Percentiles rank a stretch among this genome's conserved stretches.
Evolutionary conservation across 805 yeast genomes (phyloP).

Genomic region (Saccharomycopsis sp.): DNA sequence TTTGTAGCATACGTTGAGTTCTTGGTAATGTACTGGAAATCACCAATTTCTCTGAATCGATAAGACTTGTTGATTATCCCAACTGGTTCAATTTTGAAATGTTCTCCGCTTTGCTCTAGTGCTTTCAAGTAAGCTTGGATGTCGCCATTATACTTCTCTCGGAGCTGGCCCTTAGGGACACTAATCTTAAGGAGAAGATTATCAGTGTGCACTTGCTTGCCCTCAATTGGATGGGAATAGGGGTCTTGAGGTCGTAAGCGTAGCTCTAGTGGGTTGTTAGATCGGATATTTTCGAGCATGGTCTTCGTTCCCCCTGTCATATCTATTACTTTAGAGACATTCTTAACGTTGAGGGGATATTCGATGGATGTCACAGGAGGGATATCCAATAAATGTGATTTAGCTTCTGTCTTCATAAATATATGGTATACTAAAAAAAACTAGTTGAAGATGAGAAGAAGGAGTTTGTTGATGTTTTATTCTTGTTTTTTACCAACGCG

Average conservation of each 20-base stretch:
- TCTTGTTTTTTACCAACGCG: no score
- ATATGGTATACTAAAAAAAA: no score
- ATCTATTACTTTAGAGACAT: slow-evolving; percentile 53
- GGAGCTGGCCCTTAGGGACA: slow-evolving; percentile 21
- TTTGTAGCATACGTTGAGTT: slow-evolving; percentile 43
- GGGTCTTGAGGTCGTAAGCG: slow-evolving; percentile 30
- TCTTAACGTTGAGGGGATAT: slow-evolving; percentile 63
- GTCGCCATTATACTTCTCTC: slow-evolving; percentile 17
- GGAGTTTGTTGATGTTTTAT: no score
- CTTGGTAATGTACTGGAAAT: slow-evolving; percentile 68
- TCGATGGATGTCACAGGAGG: slow-evolving; percentile 75
- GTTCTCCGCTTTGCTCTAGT: slow-evolving; percentile 32
- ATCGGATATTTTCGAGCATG: slow-evolving; percentile 37
- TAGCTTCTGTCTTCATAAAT: no score
- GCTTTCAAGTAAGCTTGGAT: slow-evolving; percentile 12
- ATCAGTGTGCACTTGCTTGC: slow-evolving; percentile 20
- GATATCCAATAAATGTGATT: slow-evolving; percentile 56
- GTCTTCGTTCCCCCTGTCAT: slow-evolving; percentile 60
- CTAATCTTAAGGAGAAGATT: slow-evolving; percentile 28
- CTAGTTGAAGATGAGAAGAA: no score
- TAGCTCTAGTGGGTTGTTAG: slow-evolving; percentile 26
- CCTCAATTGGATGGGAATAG: slow-evolving; percentile 27
- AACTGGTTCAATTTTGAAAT: slow-evolving; percentile 47
- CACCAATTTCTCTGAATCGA: slow-evolving; percentile 79
- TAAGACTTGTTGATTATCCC: slow-evolving; percentile 63